These are phyloP conservation scores for Globisporangium mamillatum DNA, from an alignment of 352 stramenopile genomes.

Conservation along the genomic window DNA sequence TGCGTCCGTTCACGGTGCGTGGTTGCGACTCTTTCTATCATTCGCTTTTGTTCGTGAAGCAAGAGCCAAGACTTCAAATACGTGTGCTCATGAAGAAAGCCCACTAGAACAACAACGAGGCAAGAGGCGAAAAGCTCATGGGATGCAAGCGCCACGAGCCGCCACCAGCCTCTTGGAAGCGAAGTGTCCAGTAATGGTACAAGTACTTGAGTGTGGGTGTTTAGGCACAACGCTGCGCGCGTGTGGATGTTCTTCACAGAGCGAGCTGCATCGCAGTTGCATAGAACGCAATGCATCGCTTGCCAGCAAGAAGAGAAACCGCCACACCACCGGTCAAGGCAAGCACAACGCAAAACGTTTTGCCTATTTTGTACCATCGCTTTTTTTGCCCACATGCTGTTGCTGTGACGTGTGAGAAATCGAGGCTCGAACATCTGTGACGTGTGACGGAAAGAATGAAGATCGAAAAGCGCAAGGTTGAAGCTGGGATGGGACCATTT, in stretches of 20 bases:
- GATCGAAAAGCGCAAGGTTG: slow-evolving; percentile 2
- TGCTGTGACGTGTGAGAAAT: no score
- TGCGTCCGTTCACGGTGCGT: background rate
- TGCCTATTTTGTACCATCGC: no score
- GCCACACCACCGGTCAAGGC: no score
- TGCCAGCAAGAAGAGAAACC: background rate
- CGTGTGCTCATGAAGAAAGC: no score
- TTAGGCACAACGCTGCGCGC: background rate
- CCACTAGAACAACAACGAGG: no score
- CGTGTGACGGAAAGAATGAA: background rate
- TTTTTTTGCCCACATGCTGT: no score
- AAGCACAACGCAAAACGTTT: no score
- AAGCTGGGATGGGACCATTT: background rate
- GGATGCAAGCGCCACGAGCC: no score
- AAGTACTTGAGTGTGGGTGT: background rate
- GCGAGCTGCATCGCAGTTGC: background rate
- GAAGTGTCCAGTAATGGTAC: background rate
- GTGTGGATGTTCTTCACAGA: background rate
- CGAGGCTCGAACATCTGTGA: background rate
- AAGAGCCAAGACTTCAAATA: no score
- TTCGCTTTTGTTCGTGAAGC: background rate
- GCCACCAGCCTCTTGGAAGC: background rate
- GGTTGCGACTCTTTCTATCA: background rate
- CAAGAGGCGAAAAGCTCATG: no score
- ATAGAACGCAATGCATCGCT: background rate